Evolutionary conservation across 2,329 filamentous ascomycete genomes (phyloP), one percentile per base, ranked within the genome.

Genomic region (Alternaria ethzedia): DNA sequence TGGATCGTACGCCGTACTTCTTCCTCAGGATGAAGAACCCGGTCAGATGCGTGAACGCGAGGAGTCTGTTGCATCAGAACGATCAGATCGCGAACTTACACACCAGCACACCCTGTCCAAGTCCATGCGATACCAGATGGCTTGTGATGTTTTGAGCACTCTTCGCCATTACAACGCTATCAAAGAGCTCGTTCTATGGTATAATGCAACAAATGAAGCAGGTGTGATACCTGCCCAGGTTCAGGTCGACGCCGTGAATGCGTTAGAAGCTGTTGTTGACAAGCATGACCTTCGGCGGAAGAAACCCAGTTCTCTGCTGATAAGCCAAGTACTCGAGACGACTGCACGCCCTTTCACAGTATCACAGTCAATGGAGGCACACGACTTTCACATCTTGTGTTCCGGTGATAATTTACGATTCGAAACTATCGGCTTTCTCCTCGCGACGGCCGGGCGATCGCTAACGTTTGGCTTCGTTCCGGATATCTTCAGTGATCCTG

Each of bases 341-440:
- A 76, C 69, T 3, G 69, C 67, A 6, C 69, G 68, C 20, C 73
- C 75, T 5, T 68, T 79, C 2, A 64, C 68, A 12, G 71, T 78
- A 10, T 68, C 71, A 2, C 65, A 70, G 26, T 44, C 68, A 57
- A 54, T 72, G 2, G 70, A 75, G 36, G 77, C 78, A 2, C 61
- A 67, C 13, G 74, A 79, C 10, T 82, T 83, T 47, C 75, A 81
- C 59, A 71, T 70, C 15, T 61, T 81, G 2, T 82, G 77, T 57
- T 82, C 80, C 0, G 81, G 80, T 0, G 67, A 73, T 13, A 74
- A 77, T 17, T 64, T 82, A 36, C 78, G 81, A 1, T 66, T 83
- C 6, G 81, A 83, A 36, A 78, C 77, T 5, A 72, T 83, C 11
- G 81, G 78, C 0, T 71, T 78, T 11, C 61, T 83, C 6, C 75